Base-by-base conservation (phyloP, 2,329 filamentous ascomycete genomes). In the Penicillium concentricum region DNA sequence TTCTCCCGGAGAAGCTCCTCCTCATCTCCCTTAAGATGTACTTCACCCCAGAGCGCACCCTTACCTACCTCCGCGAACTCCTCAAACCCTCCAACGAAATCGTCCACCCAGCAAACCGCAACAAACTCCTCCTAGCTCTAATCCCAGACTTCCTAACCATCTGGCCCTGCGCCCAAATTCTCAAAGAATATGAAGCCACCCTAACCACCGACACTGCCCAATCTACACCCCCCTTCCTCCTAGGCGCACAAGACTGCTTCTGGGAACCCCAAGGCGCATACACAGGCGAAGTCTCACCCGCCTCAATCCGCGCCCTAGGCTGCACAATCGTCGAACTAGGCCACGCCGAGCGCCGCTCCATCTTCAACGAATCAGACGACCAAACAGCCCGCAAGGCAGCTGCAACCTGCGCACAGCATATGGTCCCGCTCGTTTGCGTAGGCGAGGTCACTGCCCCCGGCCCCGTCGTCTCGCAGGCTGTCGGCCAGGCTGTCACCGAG, bases 381-480 rank as follows among this genome's bases (percentile, higher is more conserved):
- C 76, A 80, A 41, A 84, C 88, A 0, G 86, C 85, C 0, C 81
- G 77, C 58, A 94, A 94, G 75, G 89, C 89, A 0, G 81, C 80
- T 0, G 90, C 89, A 0, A 84, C 84, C 1, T 85, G 82, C 16
- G 76, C 84, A 5, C 87, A 91, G 67, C 86, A 86, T 6, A 84
- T 95, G 79, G 78, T 89, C 0, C 91, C 91, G 3, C 80, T 95
- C 1, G 84, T 95, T 1, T 95, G 91, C 74, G 84, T 95, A 20
- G 91, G 91, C 12, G 91, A 95, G 78, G 78, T 82, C 66, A 84
- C 78, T 0, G 63, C 76, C 63, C 72, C 77, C 68, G 71, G 80
- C 61, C 77, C 77, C 5, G 76, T 80, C 30, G 79, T 67, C n/a
- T 73, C 72, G 1, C 61, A 73, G 10, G 76, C 80, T 0, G 80